These are phyloP conservation scores for Lentinula raphanica DNA, from an alignment of 768 basidiomycete species.

Conservation along the genomic window DNA sequence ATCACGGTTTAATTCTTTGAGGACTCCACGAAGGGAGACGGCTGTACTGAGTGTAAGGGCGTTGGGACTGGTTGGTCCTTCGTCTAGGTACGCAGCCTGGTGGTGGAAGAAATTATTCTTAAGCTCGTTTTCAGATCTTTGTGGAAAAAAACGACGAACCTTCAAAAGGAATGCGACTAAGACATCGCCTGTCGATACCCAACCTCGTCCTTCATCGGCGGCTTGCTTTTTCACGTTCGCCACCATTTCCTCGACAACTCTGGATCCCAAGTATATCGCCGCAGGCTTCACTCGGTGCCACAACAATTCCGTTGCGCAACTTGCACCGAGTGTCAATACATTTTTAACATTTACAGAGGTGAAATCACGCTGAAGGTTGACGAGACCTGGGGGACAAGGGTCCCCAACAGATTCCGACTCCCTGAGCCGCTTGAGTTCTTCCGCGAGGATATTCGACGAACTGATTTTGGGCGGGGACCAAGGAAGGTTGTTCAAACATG, in stretches of 20 bases:
- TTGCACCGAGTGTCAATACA: not conserved
- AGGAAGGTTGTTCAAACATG: not conserved
- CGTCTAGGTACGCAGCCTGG: constrained; percentile 3
- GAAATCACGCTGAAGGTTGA: constrained; percentile 3
- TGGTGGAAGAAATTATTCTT: not conserved
- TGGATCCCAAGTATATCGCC: not conserved
- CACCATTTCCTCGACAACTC: not conserved
- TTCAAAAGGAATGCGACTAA: constrained; percentile 1
- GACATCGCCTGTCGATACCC: constrained; percentile 6
- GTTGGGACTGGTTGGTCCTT: constrained; percentile 2
- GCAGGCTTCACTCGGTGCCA: constrained; percentile 5
- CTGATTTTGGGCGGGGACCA: not conserved
- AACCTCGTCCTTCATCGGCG: constrained; percentile 1
- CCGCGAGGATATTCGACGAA: not conserved
- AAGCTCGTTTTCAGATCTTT: not conserved
- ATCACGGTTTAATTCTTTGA: not conserved
- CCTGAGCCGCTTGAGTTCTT: not conserved
- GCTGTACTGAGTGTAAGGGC: not conserved
- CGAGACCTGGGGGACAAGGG: not conserved
- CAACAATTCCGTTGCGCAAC: not conserved
- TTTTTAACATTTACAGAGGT: constrained; percentile 3
- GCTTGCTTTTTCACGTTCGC: not conserved
- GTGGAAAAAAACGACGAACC: not conserved
- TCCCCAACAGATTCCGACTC: not conserved
- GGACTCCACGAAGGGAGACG: not conserved